Evolutionary conservation across 805 yeast species (phyloP).

Genomic region (Pichia rugopelliculosa): DNA sequence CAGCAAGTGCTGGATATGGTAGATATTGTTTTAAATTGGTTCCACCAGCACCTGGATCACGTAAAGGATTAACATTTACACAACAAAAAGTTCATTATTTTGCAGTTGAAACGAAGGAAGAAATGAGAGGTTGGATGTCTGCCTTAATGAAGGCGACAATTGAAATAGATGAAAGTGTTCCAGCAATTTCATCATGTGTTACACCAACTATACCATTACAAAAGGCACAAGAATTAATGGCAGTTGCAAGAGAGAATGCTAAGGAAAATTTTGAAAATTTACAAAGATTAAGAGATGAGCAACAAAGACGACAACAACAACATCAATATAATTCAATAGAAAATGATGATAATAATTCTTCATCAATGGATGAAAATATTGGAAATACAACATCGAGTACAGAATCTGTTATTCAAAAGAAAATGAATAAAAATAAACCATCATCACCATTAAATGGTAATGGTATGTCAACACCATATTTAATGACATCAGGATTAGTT

Average conservation of each 20-base stretch:
- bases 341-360: constrained; percentile 2
- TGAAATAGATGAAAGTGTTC: constrained; percentile 87
- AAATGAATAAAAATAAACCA: constrained; percentile 23
- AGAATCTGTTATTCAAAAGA: constrained; percentile 12
- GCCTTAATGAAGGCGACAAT: constrained; percentile 94
- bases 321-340: background rate
- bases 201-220: constrained; percentile 91
- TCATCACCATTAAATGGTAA: constrained; percentile 17
- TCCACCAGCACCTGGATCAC: constrained; percentile 97
- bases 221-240: constrained; percentile 79
- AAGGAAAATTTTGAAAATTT: constrained; percentile 41
- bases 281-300: constrained; percentile 33
- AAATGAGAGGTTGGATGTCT: constrained; percentile 92
- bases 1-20: constrained; percentile 93
- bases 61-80: constrained; percentile 91
- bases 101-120: constrained; percentile 87
- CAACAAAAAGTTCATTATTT: constrained; percentile 94
- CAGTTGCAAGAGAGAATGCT: constrained; percentile 74
- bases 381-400: constrained; percentile 25
- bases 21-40: constrained; percentile 83
- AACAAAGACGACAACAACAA: constrained; percentile 4
- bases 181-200: constrained; percentile 85
- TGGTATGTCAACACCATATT: constrained; percentile 64
- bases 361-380: background rate
- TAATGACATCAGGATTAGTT: constrained; percentile 53